Evolutionary conservation across 75 land plant species (phyloP), one percentile per base, ranked within the genome.

Genomic region (Sequoia sempervirens): DNA sequence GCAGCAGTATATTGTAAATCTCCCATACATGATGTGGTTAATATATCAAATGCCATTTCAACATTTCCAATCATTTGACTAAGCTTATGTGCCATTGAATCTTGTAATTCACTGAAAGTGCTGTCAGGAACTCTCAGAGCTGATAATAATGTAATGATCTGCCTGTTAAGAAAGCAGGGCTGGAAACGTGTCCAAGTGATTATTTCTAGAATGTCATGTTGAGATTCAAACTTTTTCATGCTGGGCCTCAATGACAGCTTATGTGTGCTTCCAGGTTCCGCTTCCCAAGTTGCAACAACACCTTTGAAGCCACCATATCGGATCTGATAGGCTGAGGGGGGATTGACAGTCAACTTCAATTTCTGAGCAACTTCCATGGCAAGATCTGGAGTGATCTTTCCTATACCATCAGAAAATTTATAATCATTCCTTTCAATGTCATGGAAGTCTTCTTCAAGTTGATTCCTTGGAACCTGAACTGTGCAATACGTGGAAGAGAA

Each of bases 231-330:
- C 79, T 97, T 97, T 43, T 88, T 85, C 99, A 97, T 97, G 83
- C 99, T 97, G 12, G 85, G 86, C 32, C 99, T 90, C 58, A 93
- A 69, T 40, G 87, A 90, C 41, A 97, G 87, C 68, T 88, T 86
- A 85, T 87, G 86, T 81, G 83, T 66, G 61, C 84, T 84, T 41
- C 80, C 85, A 17, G 92, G 89, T 5, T 83, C 72, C 10, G 82
- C 70, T 38, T 82, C 75, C 95, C 95, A 93, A 82, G 85, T 82
- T 45, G 95, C 98, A 66, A 96, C 89, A 36, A 97, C 98, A 20
- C 99, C 99, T 83, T 97, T 97, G 82, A 84, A 97, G 47, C 99
- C 99, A 66, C 93, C 99, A 90, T 93, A 97, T 75, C 99, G 86
- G 18, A 97, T 97, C 76, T 97, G 99, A 85, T 89, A 97, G 12